Evolutionary conservation across 2,329 filamentous ascomycete genomes (phyloP), one percentile per base, ranked within the genome.

Genomic region (Ramularia endophylla): DNA sequence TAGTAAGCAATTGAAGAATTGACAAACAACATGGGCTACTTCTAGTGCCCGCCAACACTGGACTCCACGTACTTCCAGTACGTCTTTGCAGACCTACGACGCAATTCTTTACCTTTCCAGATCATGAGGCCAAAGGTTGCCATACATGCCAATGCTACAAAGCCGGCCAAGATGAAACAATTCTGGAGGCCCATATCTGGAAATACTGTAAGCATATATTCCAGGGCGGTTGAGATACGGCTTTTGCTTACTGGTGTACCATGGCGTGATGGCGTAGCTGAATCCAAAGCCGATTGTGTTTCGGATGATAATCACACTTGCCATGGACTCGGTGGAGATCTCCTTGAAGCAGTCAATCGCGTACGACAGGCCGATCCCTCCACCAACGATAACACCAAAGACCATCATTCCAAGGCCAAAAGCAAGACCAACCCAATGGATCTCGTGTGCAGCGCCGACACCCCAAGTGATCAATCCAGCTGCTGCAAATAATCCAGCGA

Each of bases 381-480:
- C 63, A 20, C 63, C 57, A 19, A 72, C 58, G 1, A 63, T 60
- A 30, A 68, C 68, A 8, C 65, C 65, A 36, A 63, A 53, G 1
- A 64, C 67, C 25, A 73, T 62, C 30, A 71, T 58, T 17, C 65
- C 68, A 17, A 73, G 63, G 15, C 70, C 58, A 17, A 66, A 68
- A 62, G 72, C 70, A 2, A 72, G 54, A 1, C 70, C 72, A 28
- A 73, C 62, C 67, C 67, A 71, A 36, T 73, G 71, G 15, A 74
- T 52, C 5, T 43, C 44, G 28, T 53, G 47, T 5, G 67, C 67
- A 1, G 72, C 70, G 6, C 72, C 71, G 0, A 74, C 66, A 18
- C 73, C 72, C 46, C 50, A 56, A 5, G 68, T 46, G 8, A 64
- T 65, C 1, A 60, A 48, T 1, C 52, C 48, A 32, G 66, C 64